phyloP scores from a whole-genome alignment of 148 eudicot species.

The Fagopyrum homotropicum region DNA sequence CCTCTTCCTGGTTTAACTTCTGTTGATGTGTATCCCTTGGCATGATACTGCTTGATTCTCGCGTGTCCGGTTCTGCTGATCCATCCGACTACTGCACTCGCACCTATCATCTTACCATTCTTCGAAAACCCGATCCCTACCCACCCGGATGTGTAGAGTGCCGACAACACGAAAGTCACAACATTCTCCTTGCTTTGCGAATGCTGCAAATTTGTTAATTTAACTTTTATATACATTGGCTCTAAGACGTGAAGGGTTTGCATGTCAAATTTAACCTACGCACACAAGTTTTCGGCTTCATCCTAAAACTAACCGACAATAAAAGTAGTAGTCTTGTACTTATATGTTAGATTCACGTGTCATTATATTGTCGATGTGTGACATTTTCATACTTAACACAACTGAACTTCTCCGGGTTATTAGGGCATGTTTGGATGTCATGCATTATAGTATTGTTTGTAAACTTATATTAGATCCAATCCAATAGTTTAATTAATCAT shows the following conservation, averaged over 20 bases:
- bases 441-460: neutral
- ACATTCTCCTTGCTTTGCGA: conserved; percentile 63
- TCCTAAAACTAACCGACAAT: too few relatives aligned
- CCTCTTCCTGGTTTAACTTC: conserved; percentile 59
- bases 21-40: conserved; percentile 45
- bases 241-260: too few relatives aligned
- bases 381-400: too few relatives aligned
- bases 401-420: too few relatives aligned
- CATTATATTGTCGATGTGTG: too few relatives aligned
- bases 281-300: too few relatives aligned
- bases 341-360: too few relatives aligned
- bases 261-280: too few relatives aligned
- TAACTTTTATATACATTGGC: neutral
- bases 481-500: neutral
- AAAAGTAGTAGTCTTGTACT: too few relatives aligned
- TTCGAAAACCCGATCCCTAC: conserved; percentile 88
- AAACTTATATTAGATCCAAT: neutral
- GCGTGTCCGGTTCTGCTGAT: conserved; percentile 53
- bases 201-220: conserved; percentile 40
- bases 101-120: conserved; percentile 82
- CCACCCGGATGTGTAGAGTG: conserved; percentile 85
- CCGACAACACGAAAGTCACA: conserved; percentile 67
- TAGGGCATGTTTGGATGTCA: neutral
- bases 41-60: conserved; percentile 56
- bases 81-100: conserved; percentile 97